These are phyloP conservation scores for Neoscytalidium dimidiatum DNA, from an alignment of 2,329 filamentous ascomycete genomes.

Conservation along the genomic window DNA sequence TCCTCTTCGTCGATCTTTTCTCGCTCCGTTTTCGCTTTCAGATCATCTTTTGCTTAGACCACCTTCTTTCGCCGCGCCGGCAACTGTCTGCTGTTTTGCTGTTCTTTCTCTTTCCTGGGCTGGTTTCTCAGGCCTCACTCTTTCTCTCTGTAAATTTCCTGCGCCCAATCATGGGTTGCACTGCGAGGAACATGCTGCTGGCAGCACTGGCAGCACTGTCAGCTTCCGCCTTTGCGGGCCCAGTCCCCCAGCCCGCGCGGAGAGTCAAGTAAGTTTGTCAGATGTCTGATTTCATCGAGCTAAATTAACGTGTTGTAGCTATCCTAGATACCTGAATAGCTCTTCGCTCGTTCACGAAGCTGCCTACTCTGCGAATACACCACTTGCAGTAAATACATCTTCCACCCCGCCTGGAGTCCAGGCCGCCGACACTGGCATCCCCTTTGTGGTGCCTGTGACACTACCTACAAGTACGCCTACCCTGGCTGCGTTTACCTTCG, in stretches of 20 bases:
- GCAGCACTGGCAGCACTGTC: slow-evolving; percentile 41
- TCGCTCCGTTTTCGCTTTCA: slow-evolving; percentile 31
- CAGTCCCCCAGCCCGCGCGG: slow-evolving; percentile 32
- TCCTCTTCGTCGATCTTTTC: slow-evolving; percentile 17
- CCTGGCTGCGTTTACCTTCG: slow-evolving; percentile 35
- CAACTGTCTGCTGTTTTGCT: slow-evolving; percentile 21
- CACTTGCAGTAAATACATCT: background rate
- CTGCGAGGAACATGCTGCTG: slow-evolving; percentile 34
- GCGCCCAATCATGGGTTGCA: slow-evolving; percentile 23
- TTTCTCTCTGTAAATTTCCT: slow-evolving; percentile 30
- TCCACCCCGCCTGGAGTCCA: slow-evolving; percentile 22
- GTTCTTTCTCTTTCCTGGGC: slow-evolving; percentile 23
- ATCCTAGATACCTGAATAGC: slow-evolving; percentile 31
- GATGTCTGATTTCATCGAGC: background rate
- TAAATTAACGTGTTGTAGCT: slow-evolving; percentile 23
- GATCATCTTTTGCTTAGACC: slow-evolving; percentile 27
- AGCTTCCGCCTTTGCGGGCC: slow-evolving; percentile 32
- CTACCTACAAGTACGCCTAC: slow-evolving; percentile 31
- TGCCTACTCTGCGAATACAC: slow-evolving; percentile 7
- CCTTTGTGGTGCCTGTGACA: slow-evolving; percentile 36
- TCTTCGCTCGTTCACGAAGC: slow-evolving; percentile 18
- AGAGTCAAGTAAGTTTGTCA: slow-evolving; percentile 31
- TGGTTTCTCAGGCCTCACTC: slow-evolving; percentile 27
- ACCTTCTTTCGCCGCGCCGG: slow-evolving; percentile 21
- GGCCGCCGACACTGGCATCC: slow-evolving; percentile 33